These are phyloP conservation scores for Pyrrhoderma lamaoense DNA, from an alignment of 1,284 basidiomycete genomes.

Conservation along the genomic window DNA sequence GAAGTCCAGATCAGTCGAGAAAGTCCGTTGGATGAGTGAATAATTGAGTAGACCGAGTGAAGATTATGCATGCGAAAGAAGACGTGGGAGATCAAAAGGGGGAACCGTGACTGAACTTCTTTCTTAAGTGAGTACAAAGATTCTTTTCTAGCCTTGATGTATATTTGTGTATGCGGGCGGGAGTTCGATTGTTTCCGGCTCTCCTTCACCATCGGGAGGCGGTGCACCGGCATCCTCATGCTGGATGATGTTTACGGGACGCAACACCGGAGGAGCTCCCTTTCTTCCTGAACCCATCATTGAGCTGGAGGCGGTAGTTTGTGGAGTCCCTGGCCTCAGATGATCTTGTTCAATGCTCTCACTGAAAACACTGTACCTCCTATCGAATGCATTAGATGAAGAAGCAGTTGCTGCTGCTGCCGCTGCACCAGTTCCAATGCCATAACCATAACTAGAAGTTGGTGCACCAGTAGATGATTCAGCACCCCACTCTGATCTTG, in stretches of 20 bases:
- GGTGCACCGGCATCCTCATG: constrained; percentile 72
- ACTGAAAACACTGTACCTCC: not conserved
- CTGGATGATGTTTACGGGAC: constrained; percentile 72
- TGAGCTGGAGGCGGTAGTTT: constrained; percentile 23
- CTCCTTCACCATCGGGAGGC: constrained; percentile 27
- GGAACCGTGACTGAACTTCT: no score
- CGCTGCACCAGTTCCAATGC: constrained; percentile 6
- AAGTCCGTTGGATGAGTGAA: no score
- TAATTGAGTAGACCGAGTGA: no score
- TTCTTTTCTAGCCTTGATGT: not conserved
- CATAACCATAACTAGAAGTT: constrained; percentile 12
- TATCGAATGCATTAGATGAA: constrained; percentile 1
- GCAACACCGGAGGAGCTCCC: constrained; percentile 39
- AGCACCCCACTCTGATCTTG: constrained; percentile 8
- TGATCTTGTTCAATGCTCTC: constrained; percentile 29
- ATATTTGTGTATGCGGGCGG: constrained; percentile 74
- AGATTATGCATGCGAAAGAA: no score
- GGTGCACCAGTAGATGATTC: constrained; percentile 1
- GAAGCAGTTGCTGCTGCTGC: not conserved
- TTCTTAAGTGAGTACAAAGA: no score
- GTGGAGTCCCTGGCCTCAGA: constrained; percentile 33
- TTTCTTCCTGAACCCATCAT: constrained; percentile 26
- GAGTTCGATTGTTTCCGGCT: constrained; percentile 65
- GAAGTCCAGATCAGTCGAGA: no score
- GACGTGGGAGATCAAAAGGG: no score